These are phyloP conservation scores for Casuarina equisetifolia DNA, from an alignment of 306 rosid genomes.

Conservation along the genomic window DNA sequence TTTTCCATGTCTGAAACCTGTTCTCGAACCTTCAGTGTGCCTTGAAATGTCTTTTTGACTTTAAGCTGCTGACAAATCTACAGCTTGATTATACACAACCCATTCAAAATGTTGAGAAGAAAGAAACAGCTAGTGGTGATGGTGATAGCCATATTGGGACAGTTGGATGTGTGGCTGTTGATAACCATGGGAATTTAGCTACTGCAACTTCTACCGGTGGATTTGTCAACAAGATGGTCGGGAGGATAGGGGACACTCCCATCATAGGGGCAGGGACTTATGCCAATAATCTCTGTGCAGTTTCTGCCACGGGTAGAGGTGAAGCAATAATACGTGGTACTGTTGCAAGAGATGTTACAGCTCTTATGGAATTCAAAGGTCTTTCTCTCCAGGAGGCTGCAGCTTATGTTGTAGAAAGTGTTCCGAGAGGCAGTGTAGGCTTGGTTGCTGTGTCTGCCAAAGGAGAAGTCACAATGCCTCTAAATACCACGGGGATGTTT, in stretches of 20 bases:
- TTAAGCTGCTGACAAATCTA: slow-evolving; percentile 22
- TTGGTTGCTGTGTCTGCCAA: slow-evolving; percentile 72
- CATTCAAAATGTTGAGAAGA: slow-evolving; percentile 35
- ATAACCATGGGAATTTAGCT: slow-evolving; percentile 66
- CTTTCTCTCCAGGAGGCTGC: slow-evolving; percentile 77
- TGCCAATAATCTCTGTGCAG: slow-evolving; percentile 79
- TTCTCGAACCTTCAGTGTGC: not conserved
- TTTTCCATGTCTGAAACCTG: not conserved
- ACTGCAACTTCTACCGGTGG: slow-evolving; percentile 94
- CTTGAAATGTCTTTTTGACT: not conserved
- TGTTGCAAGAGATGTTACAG: slow-evolving; percentile 89
- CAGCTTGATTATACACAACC: slow-evolving; percentile 86
- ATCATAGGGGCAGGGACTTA: slow-evolving; percentile 87
- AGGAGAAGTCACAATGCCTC: slow-evolving; percentile 74
- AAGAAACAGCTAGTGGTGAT: slow-evolving; percentile 41
- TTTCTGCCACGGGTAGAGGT: slow-evolving; percentile 86
- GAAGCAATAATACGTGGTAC: slow-evolving; percentile 75
- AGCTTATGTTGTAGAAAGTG: slow-evolving; percentile 48
- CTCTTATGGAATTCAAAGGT: slow-evolving; percentile 82
- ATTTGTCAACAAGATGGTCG: slow-evolving; percentile 85
- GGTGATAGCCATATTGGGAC: slow-evolving; percentile 83
- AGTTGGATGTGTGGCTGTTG: slow-evolving; percentile 94
- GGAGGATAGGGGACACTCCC: slow-evolving; percentile 88
- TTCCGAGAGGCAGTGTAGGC: slow-evolving; percentile 46
- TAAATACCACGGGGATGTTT: slow-evolving; percentile 82